Evolutionary conservation across 2,329 filamentous ascomycete species (phyloP), one percentile per base, ranked within the genome.

Genomic region (Penicillium janthinellum): DNA sequence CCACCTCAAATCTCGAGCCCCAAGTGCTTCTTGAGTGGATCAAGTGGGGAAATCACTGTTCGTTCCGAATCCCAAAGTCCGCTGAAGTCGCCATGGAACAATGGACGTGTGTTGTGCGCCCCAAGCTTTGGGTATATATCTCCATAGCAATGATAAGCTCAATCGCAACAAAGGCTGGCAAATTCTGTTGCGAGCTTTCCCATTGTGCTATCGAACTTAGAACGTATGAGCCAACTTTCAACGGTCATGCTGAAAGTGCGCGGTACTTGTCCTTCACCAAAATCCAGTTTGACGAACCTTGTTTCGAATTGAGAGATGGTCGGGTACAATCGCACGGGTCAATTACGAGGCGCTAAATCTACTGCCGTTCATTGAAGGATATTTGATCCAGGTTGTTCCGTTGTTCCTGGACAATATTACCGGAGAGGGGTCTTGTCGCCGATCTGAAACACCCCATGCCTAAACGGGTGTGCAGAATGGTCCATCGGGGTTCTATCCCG

Each of bases 401-500:
- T 41, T 25, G 35, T 42, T 12, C n/a, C 42, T 49, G 47, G 20
- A 25, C 17, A 59, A 61, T 56, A 49, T 53, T 57, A 58, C 38
- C 54, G 34, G 17, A 34, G 51, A 60, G 62, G 55, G 59, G 54
- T 54, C 22, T 42, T 20, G 53, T 62, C 44, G 38, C 60, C 39
- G 60, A 61, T 42, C 57, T 65, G 65, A 66, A 67, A 67, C 65
- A 52, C 53, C 45, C 54, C 56, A 54, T 61, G 8, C 56, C 62
- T 28, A 47, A 61, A 61, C 1, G 25, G 54, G 49, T 37, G 22
- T 57, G 44, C 47, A 58, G 59, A 62, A 54, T 4, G 41, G 37
- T 31, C 5, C 2, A 10, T 28, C 50, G 34, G 38, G 28, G 31
- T 25, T 31, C 25, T 12, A 12, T 14, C 38, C 22, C 47, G 47